Base-by-base conservation (phyloP, 345 rosid genomes). In the Heritiera littoralis region DNA sequence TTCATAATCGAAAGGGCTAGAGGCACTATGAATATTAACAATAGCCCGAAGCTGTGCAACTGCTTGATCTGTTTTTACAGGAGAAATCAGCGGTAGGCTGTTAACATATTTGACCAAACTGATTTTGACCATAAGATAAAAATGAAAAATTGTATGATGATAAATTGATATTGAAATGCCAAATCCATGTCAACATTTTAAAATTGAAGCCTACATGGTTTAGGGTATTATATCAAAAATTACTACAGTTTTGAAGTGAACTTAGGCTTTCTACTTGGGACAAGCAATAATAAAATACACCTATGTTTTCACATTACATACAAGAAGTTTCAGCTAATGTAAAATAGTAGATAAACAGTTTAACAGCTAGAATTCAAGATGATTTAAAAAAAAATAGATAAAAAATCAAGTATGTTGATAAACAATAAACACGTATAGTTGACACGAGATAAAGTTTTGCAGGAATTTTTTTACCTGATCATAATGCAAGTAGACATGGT, bases 401-500 rank as follows among this genome's bases (percentile, higher is more conserved):
- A 68, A 20, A 45, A 45, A 20, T 17, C 59, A 30, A 51, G 18
- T 14, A 71, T 49, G 45, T 46, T 17, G 3, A 59, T 35, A 32
- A 32, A 72, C 1, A 18, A 72, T 51, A 30, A 51, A 30, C 28
- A 17, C 7, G 28, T 15, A 32, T 1, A 12, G 45, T n/a, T 18
- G 18, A 72, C 7, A 76, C 6, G 7, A 35, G 28, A 15, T 28
- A 63, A 18, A 18, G 30, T 76, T 76, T 65, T 46, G 60, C 35
- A 48, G 43, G n/a, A 78, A 60, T 3, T 7, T 32, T n/a, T 32
- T 77, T 84, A 86, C 89, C 91, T 89, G 88, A 78, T 85, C 83
- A 28, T 76, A 84, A 76, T 86, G 86, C 86, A 86, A 78, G 85
- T 81, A 85, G 78, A 89, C 61, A 10, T 89, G 91, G 83, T 86